These are phyloP conservation scores for Ceratocystis eucalypticola DNA, from an alignment of 2,329 filamentous ascomycete species.

Conservation along the genomic window DNA sequence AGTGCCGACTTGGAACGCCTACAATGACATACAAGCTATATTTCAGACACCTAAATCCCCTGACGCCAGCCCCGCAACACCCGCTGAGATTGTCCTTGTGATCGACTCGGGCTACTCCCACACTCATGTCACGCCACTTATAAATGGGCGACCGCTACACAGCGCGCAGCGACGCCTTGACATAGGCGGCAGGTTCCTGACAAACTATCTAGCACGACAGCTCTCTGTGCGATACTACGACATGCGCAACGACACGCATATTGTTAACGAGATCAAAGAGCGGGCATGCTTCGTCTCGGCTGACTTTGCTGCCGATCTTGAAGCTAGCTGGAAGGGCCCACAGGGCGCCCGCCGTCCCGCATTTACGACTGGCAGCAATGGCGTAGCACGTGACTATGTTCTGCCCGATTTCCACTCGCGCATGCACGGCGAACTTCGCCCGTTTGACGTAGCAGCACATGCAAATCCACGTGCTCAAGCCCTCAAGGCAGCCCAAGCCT, in stretches of 20 bases:
- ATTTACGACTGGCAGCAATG: conserved; percentile 35
- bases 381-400: conserved; percentile 78
- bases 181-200: conserved; percentile 82
- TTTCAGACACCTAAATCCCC: conserved; percentile 47
- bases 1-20: conserved; percentile 68
- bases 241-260: conserved; percentile 83
- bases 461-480: conserved; percentile 30
- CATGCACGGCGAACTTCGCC: conserved; percentile 54
- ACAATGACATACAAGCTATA: conserved; percentile 59
- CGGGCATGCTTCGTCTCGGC: conserved; percentile 68
- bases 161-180: conserved; percentile 72
- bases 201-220: conserved; percentile 81
- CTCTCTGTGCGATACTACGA: conserved; percentile 88
- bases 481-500: conserved; percentile 31
- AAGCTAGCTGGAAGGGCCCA: conserved; percentile 70
- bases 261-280: conserved; percentile 95
- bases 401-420: conserved; percentile 62
- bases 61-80: conserved; percentile 30
- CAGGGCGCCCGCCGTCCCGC: conserved; percentile 39
- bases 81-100: conserved; percentile 71
- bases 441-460: conserved; percentile 57
- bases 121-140: conserved; percentile 76
- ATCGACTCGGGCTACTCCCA: conserved; percentile 89
- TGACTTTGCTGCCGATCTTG: conserved; percentile 65
- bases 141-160: conserved; percentile 68